Evolutionary conservation across 2,329 filamentous ascomycete genomes (phyloP).

Genomic region (Trichoderma guizhouense): DNA sequence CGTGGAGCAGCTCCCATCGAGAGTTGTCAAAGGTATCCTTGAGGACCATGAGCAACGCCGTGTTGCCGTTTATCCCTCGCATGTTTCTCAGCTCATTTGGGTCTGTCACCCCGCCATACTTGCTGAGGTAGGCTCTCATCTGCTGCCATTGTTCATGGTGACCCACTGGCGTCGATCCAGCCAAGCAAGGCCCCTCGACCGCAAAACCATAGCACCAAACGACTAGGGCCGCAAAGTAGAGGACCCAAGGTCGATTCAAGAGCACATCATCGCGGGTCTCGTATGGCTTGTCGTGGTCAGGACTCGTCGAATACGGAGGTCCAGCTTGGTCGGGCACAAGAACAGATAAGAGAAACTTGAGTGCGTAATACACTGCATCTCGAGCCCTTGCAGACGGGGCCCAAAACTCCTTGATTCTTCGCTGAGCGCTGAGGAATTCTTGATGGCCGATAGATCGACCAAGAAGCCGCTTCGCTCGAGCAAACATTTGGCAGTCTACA

Average conservation of each 20-base stretch:
- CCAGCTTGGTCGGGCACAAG: slow-evolving; percentile 54
- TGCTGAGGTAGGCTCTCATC: slow-evolving; percentile 75
- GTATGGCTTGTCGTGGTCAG: slow-evolving; percentile 56
- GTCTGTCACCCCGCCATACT: slow-evolving; percentile 66
- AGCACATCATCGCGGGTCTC: slow-evolving; percentile 83
- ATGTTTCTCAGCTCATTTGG: slow-evolving; percentile 75
- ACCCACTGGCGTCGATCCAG: slow-evolving; percentile 50
- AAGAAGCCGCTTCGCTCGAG: slow-evolving; percentile 77
- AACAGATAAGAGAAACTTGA: slow-evolving; percentile 85
- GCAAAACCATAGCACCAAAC: slow-evolving; percentile 96
- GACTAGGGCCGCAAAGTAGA: slow-evolving; percentile 88
- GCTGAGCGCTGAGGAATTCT: slow-evolving; percentile 75
- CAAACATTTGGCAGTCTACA: slow-evolving; percentile 96
- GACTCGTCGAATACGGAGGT: slow-evolving; percentile 37
- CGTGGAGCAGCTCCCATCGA: slow-evolving; percentile 87
- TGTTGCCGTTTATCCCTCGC: slow-evolving; percentile 75
- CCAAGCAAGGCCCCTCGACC: slow-evolving; percentile 71
- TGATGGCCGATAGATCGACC: slow-evolving; percentile 79
- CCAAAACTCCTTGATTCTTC: slow-evolving; percentile 85
- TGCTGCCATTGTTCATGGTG: slow-evolving; percentile 66
- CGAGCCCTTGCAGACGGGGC: slow-evolving; percentile 83
- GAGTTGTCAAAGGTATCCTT: slow-evolving; percentile 78
- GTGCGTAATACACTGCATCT: slow-evolving; percentile 87
- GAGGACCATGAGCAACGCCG: slow-evolving; percentile 76
- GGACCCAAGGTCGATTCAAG: slow-evolving; percentile 88